Evolutionary conservation across 768 basidiomycete genomes (phyloP).

Genomic region (Cyclocybe cylindracea): DNA sequence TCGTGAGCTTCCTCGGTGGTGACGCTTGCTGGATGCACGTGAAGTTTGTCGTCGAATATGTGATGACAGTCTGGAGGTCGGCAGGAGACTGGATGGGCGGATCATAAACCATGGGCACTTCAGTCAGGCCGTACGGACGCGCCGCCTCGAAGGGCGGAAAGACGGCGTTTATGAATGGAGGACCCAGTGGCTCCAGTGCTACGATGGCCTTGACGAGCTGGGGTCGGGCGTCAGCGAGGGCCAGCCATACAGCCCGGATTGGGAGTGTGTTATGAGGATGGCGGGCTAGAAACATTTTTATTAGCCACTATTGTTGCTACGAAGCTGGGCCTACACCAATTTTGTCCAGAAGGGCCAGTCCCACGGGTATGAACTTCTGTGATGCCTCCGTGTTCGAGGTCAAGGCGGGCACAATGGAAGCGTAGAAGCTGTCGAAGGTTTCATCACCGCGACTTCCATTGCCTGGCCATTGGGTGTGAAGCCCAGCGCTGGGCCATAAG

Average conservation of each 20-base stretch:
- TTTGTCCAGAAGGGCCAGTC: slow-evolving; percentile 41
- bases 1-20: slow-evolving; percentile 41
- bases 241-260: slow-evolving; percentile 51
- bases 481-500: slow-evolving; percentile 45
- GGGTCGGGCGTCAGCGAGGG: slow-evolving; percentile 47
- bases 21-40: slow-evolving; percentile 43
- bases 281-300: slow-evolving; percentile 33
- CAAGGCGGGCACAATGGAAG: slow-evolving; percentile 41
- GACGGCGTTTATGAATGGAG: slow-evolving; percentile 44
- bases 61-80: slow-evolving; percentile 31
- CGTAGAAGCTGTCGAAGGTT: slow-evolving; percentile 45
- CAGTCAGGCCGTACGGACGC: slow-evolving; percentile 50
- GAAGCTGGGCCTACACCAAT: slow-evolving; percentile 40
- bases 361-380: slow-evolving; percentile 41
- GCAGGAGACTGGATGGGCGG: slow-evolving; percentile 40
- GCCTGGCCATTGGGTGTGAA: slow-evolving; percentile 57
- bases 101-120: slow-evolving; percentile 42
- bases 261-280: slow-evolving; percentile 50
- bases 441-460: slow-evolving; percentile 46
- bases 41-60: slow-evolving; percentile 28
- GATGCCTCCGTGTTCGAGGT: slow-evolving; percentile 36
- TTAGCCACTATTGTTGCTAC: background rate
- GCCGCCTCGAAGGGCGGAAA: slow-evolving; percentile 35
- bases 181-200: slow-evolving; percentile 50
- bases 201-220: slow-evolving; percentile 45